Conservation (phyloP, 805 yeast genomes). For the Ogataea sp. region DNA sequence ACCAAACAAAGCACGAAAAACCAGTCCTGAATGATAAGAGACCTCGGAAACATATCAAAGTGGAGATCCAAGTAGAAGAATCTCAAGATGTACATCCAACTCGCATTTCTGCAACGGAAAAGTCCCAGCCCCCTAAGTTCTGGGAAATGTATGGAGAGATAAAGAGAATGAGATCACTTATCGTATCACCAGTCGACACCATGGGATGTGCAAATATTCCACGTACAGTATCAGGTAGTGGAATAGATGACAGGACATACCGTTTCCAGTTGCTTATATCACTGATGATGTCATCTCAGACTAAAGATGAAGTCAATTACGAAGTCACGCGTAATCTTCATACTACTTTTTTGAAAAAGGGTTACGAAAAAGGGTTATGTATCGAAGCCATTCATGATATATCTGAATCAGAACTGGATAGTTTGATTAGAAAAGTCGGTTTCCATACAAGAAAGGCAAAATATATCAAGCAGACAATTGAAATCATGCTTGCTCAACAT, state of each 20-base stretch:
- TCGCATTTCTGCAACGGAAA: too few relatives aligned
- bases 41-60: too few relatives aligned
- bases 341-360: constrained; percentile 29
- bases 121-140: constrained; percentile 37
- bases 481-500: constrained; percentile 39
- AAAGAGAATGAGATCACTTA: constrained; percentile 55
- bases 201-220: constrained; percentile 75
- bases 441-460: constrained; percentile 76
- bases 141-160: constrained; percentile 49
- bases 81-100: not conserved
- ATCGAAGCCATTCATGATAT: constrained; percentile 44
- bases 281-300: constrained; percentile 83
- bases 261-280: constrained; percentile 74
- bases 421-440: constrained; percentile 71
- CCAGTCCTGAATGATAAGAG: too few relatives aligned
- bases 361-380: constrained; percentile 44
- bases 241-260: constrained; percentile 29
- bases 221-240: constrained; percentile 27
- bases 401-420: constrained; percentile 51
- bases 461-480: constrained; percentile 56
- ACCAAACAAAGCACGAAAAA: too few relatives aligned
- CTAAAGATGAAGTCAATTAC: constrained; percentile 81
- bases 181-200: constrained; percentile 79
- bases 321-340: constrained; percentile 62
- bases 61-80: not conserved